Conservation (phyloP, 129 eudicot species). For the Escallonia rubra region DNA sequence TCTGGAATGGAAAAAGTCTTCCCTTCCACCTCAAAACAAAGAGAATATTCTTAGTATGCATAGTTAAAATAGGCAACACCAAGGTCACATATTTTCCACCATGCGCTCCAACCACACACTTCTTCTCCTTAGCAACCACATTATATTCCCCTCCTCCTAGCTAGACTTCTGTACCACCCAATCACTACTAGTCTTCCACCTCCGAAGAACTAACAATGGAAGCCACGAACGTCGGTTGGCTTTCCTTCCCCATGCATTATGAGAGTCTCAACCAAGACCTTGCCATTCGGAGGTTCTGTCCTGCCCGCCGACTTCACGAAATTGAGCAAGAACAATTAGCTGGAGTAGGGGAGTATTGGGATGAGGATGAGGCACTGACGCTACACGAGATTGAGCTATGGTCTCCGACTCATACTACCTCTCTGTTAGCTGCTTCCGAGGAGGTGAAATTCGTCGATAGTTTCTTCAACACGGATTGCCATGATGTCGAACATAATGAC, state of each 20-base stretch:
- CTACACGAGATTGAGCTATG: constrained; percentile 10
- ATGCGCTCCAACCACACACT: not conserved
- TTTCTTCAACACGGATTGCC: constrained; percentile 48
- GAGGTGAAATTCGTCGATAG: constrained; percentile 43
- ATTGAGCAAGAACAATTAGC: constrained; percentile 21
- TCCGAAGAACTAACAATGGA: not conserved
- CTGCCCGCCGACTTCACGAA: constrained; percentile 16
- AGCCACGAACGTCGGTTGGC: constrained; percentile 15
- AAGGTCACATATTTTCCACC: not conserved
- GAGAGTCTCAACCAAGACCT: constrained; percentile 8
- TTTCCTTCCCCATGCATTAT: constrained; percentile 3
- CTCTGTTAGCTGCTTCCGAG: constrained; percentile 21
- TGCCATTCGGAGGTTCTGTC: constrained; percentile 43
- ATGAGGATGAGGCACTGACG: constrained; percentile 12
- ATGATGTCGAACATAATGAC: constrained; percentile 11
- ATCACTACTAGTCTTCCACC: no score
- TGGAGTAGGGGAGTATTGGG: constrained; percentile 7
- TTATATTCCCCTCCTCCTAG: not conserved
- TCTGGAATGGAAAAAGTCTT: not conserved
- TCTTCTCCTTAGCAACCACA: not conserved
- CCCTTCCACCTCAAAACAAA: not conserved
- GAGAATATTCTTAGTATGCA: not conserved
- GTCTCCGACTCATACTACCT: constrained; percentile 6
- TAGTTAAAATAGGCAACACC: constrained; percentile 5
- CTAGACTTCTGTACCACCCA: no score